Conservation (phyloP, 257 asterid species). For the Solanum tarapatanum region DNA sequence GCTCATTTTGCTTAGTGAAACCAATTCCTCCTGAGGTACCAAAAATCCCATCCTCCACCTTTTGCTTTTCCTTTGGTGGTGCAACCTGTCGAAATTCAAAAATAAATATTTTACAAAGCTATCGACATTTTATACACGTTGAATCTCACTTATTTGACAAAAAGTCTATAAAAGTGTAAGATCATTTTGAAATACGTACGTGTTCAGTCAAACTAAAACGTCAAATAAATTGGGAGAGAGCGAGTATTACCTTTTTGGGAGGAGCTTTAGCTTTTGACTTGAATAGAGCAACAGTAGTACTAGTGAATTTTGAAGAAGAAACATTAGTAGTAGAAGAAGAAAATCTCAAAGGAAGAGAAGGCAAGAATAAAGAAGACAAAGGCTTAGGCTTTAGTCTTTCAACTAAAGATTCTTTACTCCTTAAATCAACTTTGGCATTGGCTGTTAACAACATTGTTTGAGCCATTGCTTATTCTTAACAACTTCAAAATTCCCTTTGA, state of each 20-base stretch:
- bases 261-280: constrained; percentile 78
- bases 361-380: constrained; percentile 29
- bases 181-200: accelerated
- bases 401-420: constrained; percentile 26
- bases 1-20: constrained; percentile 81
- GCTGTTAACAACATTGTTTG: constrained; percentile 69
- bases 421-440: constrained; percentile 25
- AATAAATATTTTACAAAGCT: background rate
- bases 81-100: background rate
- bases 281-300: constrained; percentile 47
- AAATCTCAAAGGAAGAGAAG: constrained; percentile 30
- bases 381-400: constrained; percentile 40
- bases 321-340: constrained; percentile 1
- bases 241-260: constrained; percentile 34
- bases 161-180: background rate
- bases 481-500: background rate
- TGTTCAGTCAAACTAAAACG: no score
- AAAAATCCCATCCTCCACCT: constrained; percentile 83
- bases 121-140: background rate
- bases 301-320: constrained; percentile 4
- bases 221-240: no score
- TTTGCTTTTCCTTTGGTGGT: constrained; percentile 33
- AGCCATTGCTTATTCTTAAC: constrained; percentile 23
- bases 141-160: background rate
- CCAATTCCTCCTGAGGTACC: constrained; percentile 95